These are phyloP conservation scores for Aspergillus sclerotioniger DNA, from an alignment of 495 filamentous ascomycete species.

Conservation along the genomic window DNA sequence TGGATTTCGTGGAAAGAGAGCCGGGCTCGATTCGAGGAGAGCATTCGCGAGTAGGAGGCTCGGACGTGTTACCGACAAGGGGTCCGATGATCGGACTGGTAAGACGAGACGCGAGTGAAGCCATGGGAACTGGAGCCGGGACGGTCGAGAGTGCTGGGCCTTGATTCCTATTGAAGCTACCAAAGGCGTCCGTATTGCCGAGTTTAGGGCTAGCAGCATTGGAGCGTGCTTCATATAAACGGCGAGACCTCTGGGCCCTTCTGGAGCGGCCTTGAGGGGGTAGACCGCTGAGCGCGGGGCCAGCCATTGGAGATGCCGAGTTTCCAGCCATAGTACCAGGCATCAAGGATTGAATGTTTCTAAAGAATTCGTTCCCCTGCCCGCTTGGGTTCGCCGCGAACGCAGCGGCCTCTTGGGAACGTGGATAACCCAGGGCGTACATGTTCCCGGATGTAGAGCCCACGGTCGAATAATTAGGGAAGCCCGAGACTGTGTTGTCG, in stretches of 20 bases:
- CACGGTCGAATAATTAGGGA: slow-evolving; percentile 16
- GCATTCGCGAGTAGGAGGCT: slow-evolving; percentile 20
- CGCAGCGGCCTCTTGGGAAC: slow-evolving; percentile 5
- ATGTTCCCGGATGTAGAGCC: neutral
- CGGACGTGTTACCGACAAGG: slow-evolving; percentile 12
- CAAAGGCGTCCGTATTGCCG: slow-evolving; percentile 7
- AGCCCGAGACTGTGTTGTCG: slow-evolving; percentile 21
- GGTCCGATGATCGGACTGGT: slow-evolving; percentile 16
- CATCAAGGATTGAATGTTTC: slow-evolving; percentile 23
- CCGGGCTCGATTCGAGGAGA: slow-evolving; percentile 21
- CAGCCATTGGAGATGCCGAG: slow-evolving; percentile 11
- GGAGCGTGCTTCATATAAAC: slow-evolving; percentile 23
- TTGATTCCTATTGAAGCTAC: slow-evolving; percentile 8
- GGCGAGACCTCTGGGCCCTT: slow-evolving; percentile 21
- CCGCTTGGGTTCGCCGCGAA: slow-evolving; percentile 10
- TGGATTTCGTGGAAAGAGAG: slow-evolving; percentile 14
- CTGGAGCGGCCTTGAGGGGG: slow-evolving; percentile 13
- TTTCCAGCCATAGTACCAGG: slow-evolving; percentile 10
- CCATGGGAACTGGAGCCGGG: slow-evolving; percentile 15
- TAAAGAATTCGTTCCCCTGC: slow-evolving; percentile 18
- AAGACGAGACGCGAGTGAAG: slow-evolving; percentile 13
- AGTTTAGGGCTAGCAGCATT: slow-evolving; percentile 4
- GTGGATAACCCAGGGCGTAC: slow-evolving; percentile 8
- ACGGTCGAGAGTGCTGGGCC: slow-evolving; percentile 11
- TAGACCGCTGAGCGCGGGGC: neutral